Percentiles rank a stretch among this genome's conserved stretches.
Conservation (phyloP, 148 eudicot genomes). For the Amaranthus cruentus region DNA sequence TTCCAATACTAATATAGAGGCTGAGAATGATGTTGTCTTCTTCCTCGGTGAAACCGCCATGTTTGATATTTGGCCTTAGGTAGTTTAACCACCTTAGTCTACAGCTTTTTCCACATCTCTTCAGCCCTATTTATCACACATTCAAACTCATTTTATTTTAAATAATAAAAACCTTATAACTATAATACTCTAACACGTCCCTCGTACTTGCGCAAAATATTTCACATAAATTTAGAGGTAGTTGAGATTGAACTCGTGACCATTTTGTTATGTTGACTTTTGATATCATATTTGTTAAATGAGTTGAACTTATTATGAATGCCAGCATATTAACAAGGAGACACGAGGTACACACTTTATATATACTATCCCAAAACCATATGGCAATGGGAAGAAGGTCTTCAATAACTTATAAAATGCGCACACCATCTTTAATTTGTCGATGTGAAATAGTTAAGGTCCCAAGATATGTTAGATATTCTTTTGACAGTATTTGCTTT, state of each 20-base stretch:
- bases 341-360: too few species aligned
- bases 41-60: slow-evolving; percentile 92
- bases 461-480: too few species aligned
- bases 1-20: slow-evolving; percentile 93
- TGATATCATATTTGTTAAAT: too few species aligned
- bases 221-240: neutral
- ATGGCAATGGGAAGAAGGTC: too few species aligned
- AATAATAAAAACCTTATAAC: neutral
- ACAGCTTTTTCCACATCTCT: slow-evolving; percentile 96
- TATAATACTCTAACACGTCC: neutral
- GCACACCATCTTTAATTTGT: too few species aligned
- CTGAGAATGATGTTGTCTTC: slow-evolving; percentile 87
- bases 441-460: too few species aligned
- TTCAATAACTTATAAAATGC: too few species aligned
- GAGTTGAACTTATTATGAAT: too few species aligned
- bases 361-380: too few species aligned
- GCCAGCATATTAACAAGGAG: too few species aligned
- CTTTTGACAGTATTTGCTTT: too few species aligned
- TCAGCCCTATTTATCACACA: slow-evolving; percentile 53
- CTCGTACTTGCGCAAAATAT: neutral
- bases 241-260: neutral
- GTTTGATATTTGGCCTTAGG: slow-evolving; percentile 88
- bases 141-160: neutral
- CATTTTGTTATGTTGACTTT: too few species aligned
- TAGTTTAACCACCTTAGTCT: slow-evolving; percentile 93